Percentiles rank a stretch among this genome's conserved stretches.
These are phyloP conservation scores for Candida gigantensis DNA, from an alignment of 1,139 yeast genomes.

Conservation along the genomic window DNA sequence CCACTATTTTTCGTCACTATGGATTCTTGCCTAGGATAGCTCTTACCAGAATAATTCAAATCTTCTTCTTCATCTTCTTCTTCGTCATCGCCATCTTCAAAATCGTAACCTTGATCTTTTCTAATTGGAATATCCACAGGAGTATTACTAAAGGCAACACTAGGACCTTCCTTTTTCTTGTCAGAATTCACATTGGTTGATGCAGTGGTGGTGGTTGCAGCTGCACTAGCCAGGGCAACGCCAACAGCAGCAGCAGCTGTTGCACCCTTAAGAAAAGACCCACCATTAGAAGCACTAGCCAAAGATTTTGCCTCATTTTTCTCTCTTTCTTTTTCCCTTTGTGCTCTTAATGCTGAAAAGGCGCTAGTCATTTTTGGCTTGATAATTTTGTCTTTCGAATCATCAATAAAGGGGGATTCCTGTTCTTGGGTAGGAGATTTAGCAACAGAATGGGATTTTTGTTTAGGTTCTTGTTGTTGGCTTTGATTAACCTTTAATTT, in stretches of 20 bases:
- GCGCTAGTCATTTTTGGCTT: constrained; percentile 8
- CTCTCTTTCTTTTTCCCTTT: constrained; percentile 7
- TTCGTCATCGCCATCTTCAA: constrained; percentile 1
- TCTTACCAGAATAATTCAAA: neutral
- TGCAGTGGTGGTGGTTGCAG: neutral
- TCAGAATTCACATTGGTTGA: too few species aligned
- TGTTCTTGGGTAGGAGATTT: constrained; percentile 1
- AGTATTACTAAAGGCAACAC: constrained; percentile 3
- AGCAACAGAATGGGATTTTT: neutral
- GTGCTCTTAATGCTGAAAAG: constrained; percentile 9
- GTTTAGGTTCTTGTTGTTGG: constrained; percentile 2
- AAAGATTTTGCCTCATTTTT: neutral
- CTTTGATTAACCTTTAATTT: constrained; percentile 25
- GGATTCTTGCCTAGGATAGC: too few species aligned
- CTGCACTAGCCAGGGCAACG: constrained; percentile 1
- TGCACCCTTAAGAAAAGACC: neutral
- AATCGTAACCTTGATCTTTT: neutral
- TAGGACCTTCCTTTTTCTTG: constrained; percentile 4
- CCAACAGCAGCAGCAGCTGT: constrained; percentile 1
- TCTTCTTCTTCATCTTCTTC: constrained; percentile 1
- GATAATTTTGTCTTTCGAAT: constrained; percentile 1
- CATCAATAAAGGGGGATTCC: constrained; percentile 7
- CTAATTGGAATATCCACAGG: constrained; percentile 2
- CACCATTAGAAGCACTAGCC: neutral
- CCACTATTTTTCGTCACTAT: too few species aligned